Percentiles rank a stretch among this genome's conserved stretches.
Evolutionary conservation across 345 rosid genomes (phyloP).

Genomic region (Mercurialis annua): DNA sequence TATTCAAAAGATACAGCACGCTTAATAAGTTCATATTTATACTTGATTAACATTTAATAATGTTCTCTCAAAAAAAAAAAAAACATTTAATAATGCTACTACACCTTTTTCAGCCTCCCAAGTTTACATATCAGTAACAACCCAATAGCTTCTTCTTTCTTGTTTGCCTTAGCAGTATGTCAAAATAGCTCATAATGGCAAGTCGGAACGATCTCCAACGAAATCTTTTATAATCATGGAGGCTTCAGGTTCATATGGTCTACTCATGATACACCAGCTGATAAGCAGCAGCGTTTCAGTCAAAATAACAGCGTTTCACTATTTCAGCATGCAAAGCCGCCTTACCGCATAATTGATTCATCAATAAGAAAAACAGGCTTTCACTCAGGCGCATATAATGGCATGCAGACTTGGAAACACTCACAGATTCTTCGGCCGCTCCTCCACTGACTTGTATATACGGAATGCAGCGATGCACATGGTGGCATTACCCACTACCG

Average conservation of each 20-base stretch:
- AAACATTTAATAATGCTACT: neutral
- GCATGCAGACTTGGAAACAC: slow-evolving; percentile 8
- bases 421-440: slow-evolving; percentile 46
- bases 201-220: slow-evolving; percentile 7
- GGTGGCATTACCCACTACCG: slow-evolving; percentile 77
- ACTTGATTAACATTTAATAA: no score
- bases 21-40: neutral
- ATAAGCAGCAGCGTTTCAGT: slow-evolving; percentile 18
- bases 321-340: neutral
- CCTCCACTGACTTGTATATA: slow-evolving; percentile 49
- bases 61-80: no score
- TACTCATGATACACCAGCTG: neutral
- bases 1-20: neutral
- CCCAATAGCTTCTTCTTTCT: neutral
- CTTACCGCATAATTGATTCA: slow-evolving; percentile 18
- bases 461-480: slow-evolving; percentile 84
- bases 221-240: neutral
- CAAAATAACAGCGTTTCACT: slow-evolving; percentile 5
- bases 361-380: neutral
- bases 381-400: neutral
- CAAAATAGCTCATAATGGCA: slow-evolving; percentile 19
- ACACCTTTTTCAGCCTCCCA: neutral
- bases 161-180: slow-evolving; percentile 5
- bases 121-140: neutral
- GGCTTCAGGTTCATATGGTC: neutral